Conservation (phyloP, 2,329 filamentous ascomycete genomes). For the Colletotrichum sublineola region DNA sequence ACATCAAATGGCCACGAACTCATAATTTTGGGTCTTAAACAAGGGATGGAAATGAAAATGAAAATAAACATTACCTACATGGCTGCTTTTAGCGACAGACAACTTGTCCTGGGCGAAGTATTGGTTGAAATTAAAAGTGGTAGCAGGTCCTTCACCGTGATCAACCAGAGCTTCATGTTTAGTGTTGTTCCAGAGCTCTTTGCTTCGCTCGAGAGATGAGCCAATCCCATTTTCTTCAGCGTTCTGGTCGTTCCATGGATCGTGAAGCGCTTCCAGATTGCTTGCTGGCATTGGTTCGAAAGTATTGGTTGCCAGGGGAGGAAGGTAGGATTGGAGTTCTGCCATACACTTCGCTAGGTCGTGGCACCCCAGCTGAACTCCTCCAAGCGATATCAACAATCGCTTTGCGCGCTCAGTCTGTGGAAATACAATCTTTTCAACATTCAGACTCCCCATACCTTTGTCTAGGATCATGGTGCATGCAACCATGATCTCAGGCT, state of each 20-base stretch:
- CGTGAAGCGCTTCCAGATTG: not conserved
- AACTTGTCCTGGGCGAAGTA: not conserved
- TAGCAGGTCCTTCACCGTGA: not conserved
- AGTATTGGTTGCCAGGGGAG: not conserved
- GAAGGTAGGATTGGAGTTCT: slow-evolving; percentile 6
- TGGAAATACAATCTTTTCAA: not conserved
- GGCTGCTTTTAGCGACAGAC: not conserved
- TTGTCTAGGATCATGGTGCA: slow-evolving; percentile 2
- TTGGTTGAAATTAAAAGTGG: not conserved
- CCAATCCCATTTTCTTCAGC: not conserved
- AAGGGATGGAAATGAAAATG: not conserved
- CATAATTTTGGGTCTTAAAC: not conserved
- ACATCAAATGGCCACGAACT: not conserved
- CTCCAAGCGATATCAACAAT: not conserved
- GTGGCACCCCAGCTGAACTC: not conserved
- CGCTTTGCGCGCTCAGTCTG: not conserved
- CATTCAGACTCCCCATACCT: not conserved
- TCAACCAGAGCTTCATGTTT: not conserved
- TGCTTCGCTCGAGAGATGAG: not conserved
- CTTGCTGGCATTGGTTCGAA: too few species aligned
- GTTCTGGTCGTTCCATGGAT: not conserved
- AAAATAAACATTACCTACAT: not conserved
- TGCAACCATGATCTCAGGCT: slow-evolving; percentile 44
- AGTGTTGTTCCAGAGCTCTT: not conserved
- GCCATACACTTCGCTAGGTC: not conserved